Conservation (phyloP, 257 asterid species). For the Mitragyna speciosa region DNA sequence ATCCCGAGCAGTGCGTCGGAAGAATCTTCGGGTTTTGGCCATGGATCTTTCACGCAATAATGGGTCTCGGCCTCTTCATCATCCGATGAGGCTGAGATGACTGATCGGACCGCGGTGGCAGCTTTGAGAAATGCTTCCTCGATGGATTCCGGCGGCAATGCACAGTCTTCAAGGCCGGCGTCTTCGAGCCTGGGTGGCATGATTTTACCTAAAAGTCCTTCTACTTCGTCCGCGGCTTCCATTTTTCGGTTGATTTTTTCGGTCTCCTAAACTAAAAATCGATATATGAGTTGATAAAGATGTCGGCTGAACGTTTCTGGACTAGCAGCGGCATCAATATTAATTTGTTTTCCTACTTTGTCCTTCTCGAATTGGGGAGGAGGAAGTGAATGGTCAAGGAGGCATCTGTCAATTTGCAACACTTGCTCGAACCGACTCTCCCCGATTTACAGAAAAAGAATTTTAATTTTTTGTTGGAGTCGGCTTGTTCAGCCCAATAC, state of each 20-base stretch:
- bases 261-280: neutral
- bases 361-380: too few species aligned
- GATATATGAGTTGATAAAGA: too few species aligned
- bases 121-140: conserved; percentile 77
- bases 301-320: neutral
- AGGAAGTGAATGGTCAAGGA: too few species aligned
- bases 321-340: neutral
- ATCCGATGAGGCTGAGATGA: conserved; percentile 43
- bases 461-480: too few species aligned
- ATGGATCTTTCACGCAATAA: conserved; percentile 48
- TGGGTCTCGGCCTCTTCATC: conserved; percentile 41
- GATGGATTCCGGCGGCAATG: conserved; percentile 78
- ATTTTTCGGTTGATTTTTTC: conserved; percentile 10
- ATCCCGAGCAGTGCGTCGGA: conserved; percentile 58
- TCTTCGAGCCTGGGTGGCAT: conserved; percentile 80
- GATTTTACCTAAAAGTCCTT: conserved; percentile 46
- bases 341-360: neutral
- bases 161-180: conserved; percentile 96
- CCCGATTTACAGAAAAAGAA: too few species aligned
- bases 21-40: conserved; percentile 37
- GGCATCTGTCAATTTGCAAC: too few species aligned
- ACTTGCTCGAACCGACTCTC: too few species aligned
- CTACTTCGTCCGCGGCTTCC: conserved; percentile 49
- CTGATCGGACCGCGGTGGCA: conserved; percentile 66
- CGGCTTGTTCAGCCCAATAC: too few species aligned